Evolutionary conservation across 148 eudicot species (phyloP), one percentile per base, ranked within the genome.

Genomic region (Rhododendron ovatum): DNA sequence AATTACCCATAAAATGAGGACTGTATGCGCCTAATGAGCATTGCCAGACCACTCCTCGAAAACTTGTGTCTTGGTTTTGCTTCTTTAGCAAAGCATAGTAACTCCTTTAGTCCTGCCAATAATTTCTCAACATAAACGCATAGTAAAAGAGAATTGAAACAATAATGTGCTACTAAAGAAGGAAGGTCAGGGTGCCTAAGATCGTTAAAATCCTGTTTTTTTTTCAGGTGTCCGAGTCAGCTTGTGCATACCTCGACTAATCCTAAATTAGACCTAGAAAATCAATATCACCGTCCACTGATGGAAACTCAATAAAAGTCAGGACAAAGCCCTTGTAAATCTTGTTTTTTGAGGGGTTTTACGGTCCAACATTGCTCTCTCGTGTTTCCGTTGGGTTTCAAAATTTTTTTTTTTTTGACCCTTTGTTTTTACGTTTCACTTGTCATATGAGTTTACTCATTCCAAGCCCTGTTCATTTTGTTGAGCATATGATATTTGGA

Each of bases 31-130:
- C 83, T 81, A 35, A 14, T 20, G n/a, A 55, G 59, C 69, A 3
- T 55, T 55, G 65, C 28, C 65, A 53, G 43, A 53, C 55, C 65
- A 55, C 41, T 81, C 26, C 69, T 81, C 26, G 26, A 81, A 7
- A 81, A 1, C 41, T 51, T 53, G 13, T 81, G 47, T 7, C 37
- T 30, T 81, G 69, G 20, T 53, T 55, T 81, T 55, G 47, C 26
- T 33, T 53, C 83, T 53, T 33, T 33, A 7, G 37, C 47, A 55
- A 13, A 28, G 47, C 45, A 53, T 11, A 81, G 39, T 20, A 55
- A 39, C 35, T 20, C 65, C 69, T 81, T 81, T 17, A 81, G 33
- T 55, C 83, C 83, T 81, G 83, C 83, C 20, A 53, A 51, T 7
- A 7, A 17, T 26, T 51, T 3, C 55, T 53, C 35, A 15, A 9